Conservation (phyloP, 805 yeast species). For the Yarrowia sp. region DNA sequence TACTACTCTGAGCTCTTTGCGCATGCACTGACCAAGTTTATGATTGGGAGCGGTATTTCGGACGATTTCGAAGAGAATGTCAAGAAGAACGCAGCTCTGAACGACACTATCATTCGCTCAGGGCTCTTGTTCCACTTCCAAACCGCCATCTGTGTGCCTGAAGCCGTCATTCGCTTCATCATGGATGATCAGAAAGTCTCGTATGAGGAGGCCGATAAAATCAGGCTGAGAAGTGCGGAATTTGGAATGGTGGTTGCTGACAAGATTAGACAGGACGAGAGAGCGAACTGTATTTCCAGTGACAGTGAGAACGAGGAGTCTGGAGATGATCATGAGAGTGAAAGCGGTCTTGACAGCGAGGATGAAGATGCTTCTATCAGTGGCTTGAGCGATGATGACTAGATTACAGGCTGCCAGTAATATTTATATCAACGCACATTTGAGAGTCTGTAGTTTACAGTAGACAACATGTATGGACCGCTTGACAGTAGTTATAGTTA, state of each 20-base stretch:
- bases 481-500: no score
- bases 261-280: neutral
- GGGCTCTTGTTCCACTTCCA: constrained; percentile 13
- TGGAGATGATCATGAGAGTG: neutral
- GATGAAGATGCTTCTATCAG: neutral
- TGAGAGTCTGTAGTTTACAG: no score
- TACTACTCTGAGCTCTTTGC: constrained; percentile 6
- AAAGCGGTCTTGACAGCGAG: neutral
- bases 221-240: constrained; percentile 12
- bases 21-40: neutral
- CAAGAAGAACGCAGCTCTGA: neutral
- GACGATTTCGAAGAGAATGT: constrained; percentile 2
- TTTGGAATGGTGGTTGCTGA: constrained; percentile 8
- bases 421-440: no score
- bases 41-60: neutral
- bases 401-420: no score
- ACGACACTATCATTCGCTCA: neutral
- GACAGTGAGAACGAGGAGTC: neutral
- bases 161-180: constrained; percentile 16
- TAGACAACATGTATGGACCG: no score
- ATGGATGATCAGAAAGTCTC: constrained; percentile 12
- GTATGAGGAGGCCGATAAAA: constrained; percentile 10
- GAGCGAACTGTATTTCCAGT: neutral
- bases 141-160: constrained; percentile 17
- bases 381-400: no score